Evolutionary conservation across 306 rosid species (phyloP), one percentile per base, ranked within the genome.

Genomic region (Begonia loranthoides): DNA sequence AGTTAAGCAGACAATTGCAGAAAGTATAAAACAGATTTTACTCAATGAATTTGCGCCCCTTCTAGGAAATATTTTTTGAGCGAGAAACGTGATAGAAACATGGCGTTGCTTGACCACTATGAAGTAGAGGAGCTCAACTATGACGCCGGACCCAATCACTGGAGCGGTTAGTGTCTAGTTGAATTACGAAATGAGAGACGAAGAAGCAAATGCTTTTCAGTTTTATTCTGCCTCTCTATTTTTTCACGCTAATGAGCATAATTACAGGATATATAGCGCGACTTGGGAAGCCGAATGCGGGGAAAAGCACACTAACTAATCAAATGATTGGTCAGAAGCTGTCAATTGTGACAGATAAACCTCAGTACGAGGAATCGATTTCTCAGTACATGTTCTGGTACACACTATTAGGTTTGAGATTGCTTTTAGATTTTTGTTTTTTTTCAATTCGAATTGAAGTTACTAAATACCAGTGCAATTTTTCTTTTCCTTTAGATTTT

Each of bases 211-310:
- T 10, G 43, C 43, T 39, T 11, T 43, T 43, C 4, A 10, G 12
- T 3, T 43, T 12, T 43, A 10, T 3, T 43, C 46, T 43, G 4
- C 14, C 14, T 43, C 1, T 38, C 33, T 3, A 48, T 59, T 62
- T 1, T 40, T 63, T 57, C 40, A 50, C 60, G 44, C 71, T 21
- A 36, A 44, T 70, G 54, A 40, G 60, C 55, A 3, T 36, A 60
- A 24, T 47, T 59, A 70, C 86, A 82, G 95, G 99, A 50, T 90
- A 76, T 64, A 86, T 83, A 69, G 95, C 95, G 61, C 68, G 86
- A 54, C 76, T 90, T 63, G 99, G 99, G 59, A 86, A 72, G 76
- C 99, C 95, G 44, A 86, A 90, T 65, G 95, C 86, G 54, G 99
- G 95, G 13, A 90, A 90, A 76, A 86, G 95, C 58, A 90, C 95